Conservation (phyloP, 768 basidiomycete species). For the Hydnum rufescens region DNA sequence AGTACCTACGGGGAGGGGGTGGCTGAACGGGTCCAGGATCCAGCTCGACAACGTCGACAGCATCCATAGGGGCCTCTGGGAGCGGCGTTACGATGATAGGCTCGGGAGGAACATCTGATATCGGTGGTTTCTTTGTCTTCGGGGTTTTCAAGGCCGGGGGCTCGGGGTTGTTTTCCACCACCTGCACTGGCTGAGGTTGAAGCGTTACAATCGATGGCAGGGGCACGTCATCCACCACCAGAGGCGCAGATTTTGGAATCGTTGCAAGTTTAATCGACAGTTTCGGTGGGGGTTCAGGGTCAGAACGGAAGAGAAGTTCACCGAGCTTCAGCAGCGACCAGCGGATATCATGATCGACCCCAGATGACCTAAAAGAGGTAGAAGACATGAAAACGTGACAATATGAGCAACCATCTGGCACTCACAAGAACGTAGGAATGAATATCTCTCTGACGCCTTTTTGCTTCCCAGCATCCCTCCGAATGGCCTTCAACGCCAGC, state of each 20-base stretch:
- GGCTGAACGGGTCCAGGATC: too few species aligned
- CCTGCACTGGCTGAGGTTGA: too few species aligned
- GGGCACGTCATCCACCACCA: too few species aligned
- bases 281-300: conserved; percentile 69
- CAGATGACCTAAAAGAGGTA: conserved; percentile 42
- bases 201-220: too few species aligned
- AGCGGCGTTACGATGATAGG: too few species aligned
- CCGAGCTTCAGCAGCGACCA: conserved; percentile 84
- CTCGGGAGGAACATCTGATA: conserved; percentile 8
- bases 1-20: too few species aligned
- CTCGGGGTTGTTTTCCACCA: not conserved
- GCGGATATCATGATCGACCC: conserved; percentile 72
- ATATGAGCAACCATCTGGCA: conserved; percentile 5
- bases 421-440: conserved; percentile 66
- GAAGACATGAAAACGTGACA: not conserved
- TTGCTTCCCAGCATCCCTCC: conserved; percentile 76
- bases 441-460: conserved; percentile 48
- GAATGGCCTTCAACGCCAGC: conserved; percentile 62
- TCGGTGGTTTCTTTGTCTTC: not conserved
- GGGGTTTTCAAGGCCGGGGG: not conserved
- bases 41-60: too few species aligned
- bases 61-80: too few species aligned
- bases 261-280: conserved; percentile 64
- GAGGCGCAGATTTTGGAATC: too few species aligned
- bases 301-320: conserved; percentile 66